These are phyloP conservation scores for Strobilomyces dryophilus DNA, from an alignment of 768 basidiomycete species.

Conservation along the genomic window DNA sequence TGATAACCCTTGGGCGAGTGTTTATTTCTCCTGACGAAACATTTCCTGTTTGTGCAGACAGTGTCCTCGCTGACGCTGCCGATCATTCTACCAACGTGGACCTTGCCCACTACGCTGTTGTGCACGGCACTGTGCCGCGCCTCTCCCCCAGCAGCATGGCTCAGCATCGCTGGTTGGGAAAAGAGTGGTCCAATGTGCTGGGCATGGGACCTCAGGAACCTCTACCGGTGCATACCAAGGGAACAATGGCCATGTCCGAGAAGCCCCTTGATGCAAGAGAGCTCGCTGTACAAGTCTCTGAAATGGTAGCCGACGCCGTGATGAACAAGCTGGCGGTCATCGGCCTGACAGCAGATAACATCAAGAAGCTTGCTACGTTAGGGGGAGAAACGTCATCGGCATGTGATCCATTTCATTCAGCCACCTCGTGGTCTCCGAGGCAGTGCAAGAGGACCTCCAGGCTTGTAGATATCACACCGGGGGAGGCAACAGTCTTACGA, in stretches of 20 bases:
- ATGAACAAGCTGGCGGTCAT: background rate
- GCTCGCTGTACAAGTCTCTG: background rate
- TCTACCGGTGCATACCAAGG: too few species aligned
- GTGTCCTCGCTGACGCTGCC: constrained; percentile 6
- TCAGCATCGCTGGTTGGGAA: constrained; percentile 2
- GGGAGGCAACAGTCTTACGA: too few species aligned
- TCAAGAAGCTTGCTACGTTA: background rate
- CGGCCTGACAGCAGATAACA: background rate
- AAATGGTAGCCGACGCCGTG: background rate
- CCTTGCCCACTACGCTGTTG: background rate
- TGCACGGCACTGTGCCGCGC: background rate
- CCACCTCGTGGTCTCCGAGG: too few species aligned
- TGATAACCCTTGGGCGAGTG: constrained; percentile 3
- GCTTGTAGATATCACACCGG: too few species aligned
- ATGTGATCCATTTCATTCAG: too few species aligned
- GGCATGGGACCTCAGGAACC: background rate
- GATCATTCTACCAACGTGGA: constrained; percentile 7
- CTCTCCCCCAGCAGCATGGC: background rate
- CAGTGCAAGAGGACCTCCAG: too few species aligned
- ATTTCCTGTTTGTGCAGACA: constrained; percentile 1
- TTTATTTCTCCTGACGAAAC: constrained; percentile 8
- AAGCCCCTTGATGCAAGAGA: background rate
- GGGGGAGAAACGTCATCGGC: too few species aligned
- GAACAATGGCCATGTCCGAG: background rate
- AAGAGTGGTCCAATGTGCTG: constrained; percentile 1